Evolutionary conservation across 164 flowering plant species (phyloP), one percentile per base, ranked within the genome.

Genomic region (Magnolia officinalis): DNA sequence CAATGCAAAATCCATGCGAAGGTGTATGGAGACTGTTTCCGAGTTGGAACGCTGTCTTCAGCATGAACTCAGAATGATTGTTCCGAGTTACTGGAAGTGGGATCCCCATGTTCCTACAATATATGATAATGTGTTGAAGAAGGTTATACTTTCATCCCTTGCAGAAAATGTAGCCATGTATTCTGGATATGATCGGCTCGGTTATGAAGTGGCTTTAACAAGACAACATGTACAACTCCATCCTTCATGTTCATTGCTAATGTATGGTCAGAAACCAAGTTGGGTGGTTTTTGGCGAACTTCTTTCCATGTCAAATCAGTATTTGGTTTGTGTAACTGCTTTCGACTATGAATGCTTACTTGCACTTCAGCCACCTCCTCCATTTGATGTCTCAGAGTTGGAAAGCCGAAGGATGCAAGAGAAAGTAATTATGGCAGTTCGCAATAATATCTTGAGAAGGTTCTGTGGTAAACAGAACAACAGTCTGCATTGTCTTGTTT

Each of bases 251-350:
- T 96, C 99, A 2, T 82, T 96, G 81, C 81, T 87, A 7, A 75
- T 83, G 58, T 96, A 90, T 79, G 85, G 86, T 75, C 85, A 88
- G 79, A 90, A 83, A 81, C 98, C 99, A 51, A 76, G 75, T 64
- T 96, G 99, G 98, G 96, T 96, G 11, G 96, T 93, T 63, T 96
- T 92, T 80, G 88, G 91, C 59, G 98, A 96, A 72, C 77, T 96
- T 18, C 74, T 96, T 11, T 90, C 97, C 24, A 67, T 81, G 4
- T 75, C 90, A 49, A 85, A 78, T 78, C 83, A 90, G 67, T 94
- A 92, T 86, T 81, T 96, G 84, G 93, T 88, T 10, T 94, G 98
- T 83, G 99, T 92, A 24, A 91, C 96, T 72, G 89, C 95, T 20
- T 64, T 93, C 84, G 96, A 96, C 70, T 71, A 76, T 70, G 91